Base-by-base conservation (phyloP, 2,329 filamentous ascomycete genomes). In the Scytalidium lignicola region DNA sequence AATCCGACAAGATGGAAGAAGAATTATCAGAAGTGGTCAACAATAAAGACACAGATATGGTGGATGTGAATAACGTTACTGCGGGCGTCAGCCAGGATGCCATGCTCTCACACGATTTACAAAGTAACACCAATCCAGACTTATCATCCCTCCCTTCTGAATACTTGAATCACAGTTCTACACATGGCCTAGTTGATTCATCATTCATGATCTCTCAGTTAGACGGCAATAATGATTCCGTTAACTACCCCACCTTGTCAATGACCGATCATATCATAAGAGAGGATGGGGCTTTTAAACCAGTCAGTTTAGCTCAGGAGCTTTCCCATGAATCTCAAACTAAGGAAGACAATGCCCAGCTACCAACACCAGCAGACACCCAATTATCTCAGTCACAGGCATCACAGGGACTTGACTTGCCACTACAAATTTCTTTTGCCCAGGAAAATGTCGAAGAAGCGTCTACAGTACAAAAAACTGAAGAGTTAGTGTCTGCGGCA, bases 301-400 rank as follows among this genome's bases (percentile, higher is more conserved):
- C n/a, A 5, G 12, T 7, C 32, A 13, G 15, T 37, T 5, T n/a
- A 15, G 4, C 15, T 37, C 32, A 37, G 15, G 32, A 17, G 32
- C 15, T 5, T 37, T 15, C 10, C 15, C 4, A 5, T n/a, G 32
- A 17, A 17, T 5, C 15, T n/a, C 15, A 13, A 7, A 28, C 26
- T 13, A 43, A 20, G 6, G 10, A 18, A 10, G 41, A 44, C 10
- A 56, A 52, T 32, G 45, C 10, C 2, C 60, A 62, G 46, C 51
- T 61, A 19, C 57, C 55, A 41, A 61, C 59, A 2, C 60, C 59
- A n/a, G 56, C 58, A 46, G 53, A 55, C 44, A 62, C 60, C 2
- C 60, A 62, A 41, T 13, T 46, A 21, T 50, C 52, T 5, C 32
- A 52, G 28, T 18, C 12, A 49, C 47, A 29, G 10, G 50, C 2